These are phyloP conservation scores for Nicotiana knightiana DNA, from an alignment of 257 asterid genomes.

Conservation along the genomic window DNA sequence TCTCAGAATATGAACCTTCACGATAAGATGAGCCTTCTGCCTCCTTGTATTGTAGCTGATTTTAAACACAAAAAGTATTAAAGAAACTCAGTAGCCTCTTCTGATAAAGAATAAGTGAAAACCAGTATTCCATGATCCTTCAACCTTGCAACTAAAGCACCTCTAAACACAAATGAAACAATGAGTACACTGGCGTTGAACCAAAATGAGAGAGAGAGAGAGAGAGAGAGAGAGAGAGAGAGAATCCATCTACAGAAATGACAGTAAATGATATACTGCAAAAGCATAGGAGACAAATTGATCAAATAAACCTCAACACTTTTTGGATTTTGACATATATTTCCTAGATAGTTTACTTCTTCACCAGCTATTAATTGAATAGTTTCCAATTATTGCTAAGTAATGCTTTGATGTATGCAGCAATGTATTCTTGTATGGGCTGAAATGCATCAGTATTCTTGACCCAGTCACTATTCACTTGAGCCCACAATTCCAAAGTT, in stretches of 20 bases:
- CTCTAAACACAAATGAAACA: background rate
- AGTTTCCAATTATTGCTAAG: background rate
- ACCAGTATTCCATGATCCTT: background rate
- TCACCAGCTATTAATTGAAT: background rate
- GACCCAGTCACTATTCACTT: background rate
- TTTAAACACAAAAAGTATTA: conserved; percentile 10
- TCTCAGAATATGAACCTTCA: conserved; percentile 71
- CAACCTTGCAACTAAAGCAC: background rate
- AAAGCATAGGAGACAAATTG: background rate
- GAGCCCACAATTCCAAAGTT: background rate
- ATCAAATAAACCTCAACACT: background rate
- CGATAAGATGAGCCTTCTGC: conserved; percentile 85
- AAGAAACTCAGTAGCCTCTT: background rate
- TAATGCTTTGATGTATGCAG: background rate
- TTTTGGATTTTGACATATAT: background rate
- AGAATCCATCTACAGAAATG: background rate
- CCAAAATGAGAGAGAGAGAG: background rate
- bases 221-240: background rate
- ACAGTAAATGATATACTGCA: background rate
- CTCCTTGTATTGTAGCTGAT: conserved; percentile 84
- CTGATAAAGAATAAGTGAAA: background rate
- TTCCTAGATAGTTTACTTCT: background rate
- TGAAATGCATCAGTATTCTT: background rate
- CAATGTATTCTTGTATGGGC: background rate
- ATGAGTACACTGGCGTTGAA: background rate